Evolutionary conservation across 805 yeast species (phyloP).

Genomic region (Kregervanrija delftensis): DNA sequence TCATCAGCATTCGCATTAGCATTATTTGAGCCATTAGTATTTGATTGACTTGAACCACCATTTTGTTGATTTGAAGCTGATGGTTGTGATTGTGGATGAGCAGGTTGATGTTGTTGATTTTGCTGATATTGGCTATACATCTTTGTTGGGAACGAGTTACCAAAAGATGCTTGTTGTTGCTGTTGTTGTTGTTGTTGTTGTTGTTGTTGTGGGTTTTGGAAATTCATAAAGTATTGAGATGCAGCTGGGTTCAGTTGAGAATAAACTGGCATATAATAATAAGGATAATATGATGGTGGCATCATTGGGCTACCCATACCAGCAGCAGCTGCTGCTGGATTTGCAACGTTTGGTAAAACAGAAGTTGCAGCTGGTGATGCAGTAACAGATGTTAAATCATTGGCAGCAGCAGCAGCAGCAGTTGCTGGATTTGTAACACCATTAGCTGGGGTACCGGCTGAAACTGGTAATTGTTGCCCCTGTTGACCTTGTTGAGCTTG

Average conservation of each 20-base stretch:
- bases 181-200: conserved; percentile 13
- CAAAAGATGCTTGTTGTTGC: conserved; percentile 17
- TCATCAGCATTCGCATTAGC: conserved; percentile 2
- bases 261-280: conserved; percentile 26
- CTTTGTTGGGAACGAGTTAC: conserved; percentile 20
- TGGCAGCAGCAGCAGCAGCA: conserved; percentile 1
- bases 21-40: conserved; percentile 3
- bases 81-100: conserved; percentile 6
- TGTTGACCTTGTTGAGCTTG: conserved; percentile 9
- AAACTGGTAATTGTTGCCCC: conserved; percentile 11
- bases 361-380: conserved; percentile 15
- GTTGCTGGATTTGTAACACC: conserved; percentile 1
- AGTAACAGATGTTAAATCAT: conserved; percentile 3
- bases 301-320: conserved; percentile 23
- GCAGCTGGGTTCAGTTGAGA: conserved; percentile 24
- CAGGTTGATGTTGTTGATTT: conserved; percentile 9
- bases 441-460: conserved; percentile 13
- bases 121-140: conserved; percentile 24
- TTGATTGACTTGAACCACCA: conserved; percentile 12
- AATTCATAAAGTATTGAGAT: conserved; percentile 21
- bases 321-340: conserved; percentile 6
- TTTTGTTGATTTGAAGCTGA: conserved; percentile 2
- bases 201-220: conserved; percentile 20
- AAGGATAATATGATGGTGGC: conserved; percentile 26
- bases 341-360: conserved; percentile 14